phyloP scores from a whole-genome alignment of 495 filamentous ascomycete species.

The Tuber borchii region DNA sequence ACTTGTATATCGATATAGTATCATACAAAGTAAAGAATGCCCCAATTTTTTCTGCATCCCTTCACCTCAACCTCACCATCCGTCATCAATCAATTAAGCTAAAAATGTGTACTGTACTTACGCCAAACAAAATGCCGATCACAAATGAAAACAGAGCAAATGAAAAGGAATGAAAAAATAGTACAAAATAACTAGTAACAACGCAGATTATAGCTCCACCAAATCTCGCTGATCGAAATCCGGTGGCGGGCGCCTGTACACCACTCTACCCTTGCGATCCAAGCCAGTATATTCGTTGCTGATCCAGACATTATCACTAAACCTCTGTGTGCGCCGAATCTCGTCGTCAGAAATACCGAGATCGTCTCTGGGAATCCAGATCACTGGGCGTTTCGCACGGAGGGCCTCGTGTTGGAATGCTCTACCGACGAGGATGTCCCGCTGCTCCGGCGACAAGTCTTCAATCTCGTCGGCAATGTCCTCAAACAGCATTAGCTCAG shows the following conservation, averaged over 20 bases:
- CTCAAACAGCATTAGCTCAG: constrained; percentile 66
- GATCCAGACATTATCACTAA: constrained; percentile 77
- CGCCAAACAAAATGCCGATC: background rate
- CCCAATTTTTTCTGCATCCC: background rate
- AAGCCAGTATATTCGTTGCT: constrained; percentile 85
- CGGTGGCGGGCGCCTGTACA: constrained; percentile 80
- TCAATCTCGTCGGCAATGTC: constrained; percentile 87
- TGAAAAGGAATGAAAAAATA: background rate
- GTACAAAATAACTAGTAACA: background rate
- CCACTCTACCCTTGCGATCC: constrained; percentile 74
- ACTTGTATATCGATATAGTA: background rate
- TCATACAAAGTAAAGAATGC: background rate
- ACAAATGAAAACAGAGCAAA: background rate
- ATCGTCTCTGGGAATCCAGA: constrained; percentile 93
- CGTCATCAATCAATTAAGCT: background rate
- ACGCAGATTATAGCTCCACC: constrained; percentile 59
- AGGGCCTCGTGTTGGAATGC: constrained; percentile 89
- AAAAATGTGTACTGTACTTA: background rate
- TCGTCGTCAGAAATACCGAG: constrained; percentile 89
- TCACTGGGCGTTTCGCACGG: constrained; percentile 72
- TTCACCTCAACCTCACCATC: background rate
- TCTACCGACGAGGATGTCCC: constrained; percentile 75
- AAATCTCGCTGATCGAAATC: constrained; percentile 89
- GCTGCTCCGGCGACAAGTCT: constrained; percentile 84
- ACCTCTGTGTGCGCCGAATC: constrained; percentile 65